Evolutionary conservation across 2,329 filamentous ascomycete species (phyloP).

Genomic region (Daldinia sp.): DNA sequence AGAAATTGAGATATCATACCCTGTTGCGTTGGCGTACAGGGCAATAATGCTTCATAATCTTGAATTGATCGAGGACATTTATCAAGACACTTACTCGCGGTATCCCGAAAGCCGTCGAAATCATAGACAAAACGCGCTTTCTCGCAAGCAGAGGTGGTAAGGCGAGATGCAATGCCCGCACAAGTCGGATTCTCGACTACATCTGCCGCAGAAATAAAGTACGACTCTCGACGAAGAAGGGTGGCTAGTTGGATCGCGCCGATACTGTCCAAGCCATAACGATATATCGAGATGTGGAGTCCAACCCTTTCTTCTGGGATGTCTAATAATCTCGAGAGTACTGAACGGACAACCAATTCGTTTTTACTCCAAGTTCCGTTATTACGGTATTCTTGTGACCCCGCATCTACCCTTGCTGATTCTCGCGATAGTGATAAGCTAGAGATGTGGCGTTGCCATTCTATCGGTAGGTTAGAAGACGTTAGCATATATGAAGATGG

Average conservation of each 20-base stretch:
- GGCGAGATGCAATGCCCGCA: constrained; percentile 45
- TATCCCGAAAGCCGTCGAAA: constrained; percentile 50
- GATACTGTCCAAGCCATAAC: constrained; percentile 91
- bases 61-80: constrained; percentile 29
- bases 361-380: constrained; percentile 43
- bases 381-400: constrained; percentile 27
- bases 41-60: constrained; percentile 67
- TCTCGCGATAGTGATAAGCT: constrained; percentile 39
- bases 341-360: constrained; percentile 62
- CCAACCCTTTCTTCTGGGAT: constrained; percentile 59
- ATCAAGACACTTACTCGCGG: constrained; percentile 45
- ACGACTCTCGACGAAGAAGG: constrained; percentile 66
- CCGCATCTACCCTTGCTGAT: neutral
- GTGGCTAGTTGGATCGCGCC: constrained; percentile 81
- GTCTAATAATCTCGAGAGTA: constrained; percentile 67
- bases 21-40: constrained; percentile 81
- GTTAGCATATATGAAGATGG: constrained; percentile 44
- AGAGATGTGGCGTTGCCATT: constrained; percentile 32
- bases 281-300: constrained; percentile 77
- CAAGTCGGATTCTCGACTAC: constrained; percentile 71
- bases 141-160: neutral
- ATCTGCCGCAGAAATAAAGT: constrained; percentile 71
- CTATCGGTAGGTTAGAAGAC: constrained; percentile 29
- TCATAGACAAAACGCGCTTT: constrained; percentile 47
- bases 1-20: constrained; percentile 82